phyloP scores from a whole-genome alignment of 179 eudicot genomes.

The Amaranthus tricolor region DNA sequence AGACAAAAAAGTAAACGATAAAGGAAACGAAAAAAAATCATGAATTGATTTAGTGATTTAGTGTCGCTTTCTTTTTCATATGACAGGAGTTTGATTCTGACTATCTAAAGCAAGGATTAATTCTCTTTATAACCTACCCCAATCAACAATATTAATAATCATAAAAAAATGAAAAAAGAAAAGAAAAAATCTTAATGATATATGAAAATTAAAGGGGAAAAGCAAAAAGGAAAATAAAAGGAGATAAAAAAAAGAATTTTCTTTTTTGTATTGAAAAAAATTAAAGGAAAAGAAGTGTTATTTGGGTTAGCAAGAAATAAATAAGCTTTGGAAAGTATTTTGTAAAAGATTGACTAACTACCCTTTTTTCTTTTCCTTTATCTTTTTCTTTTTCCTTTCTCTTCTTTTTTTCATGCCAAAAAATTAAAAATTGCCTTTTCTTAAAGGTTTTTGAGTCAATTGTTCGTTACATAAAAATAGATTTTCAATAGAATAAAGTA shows the following conservation, averaged over 20 bases:
- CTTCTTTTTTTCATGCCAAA: slow-evolving; percentile 19
- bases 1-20: too few species aligned
- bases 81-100: too few species aligned
- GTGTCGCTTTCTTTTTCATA: too few species aligned
- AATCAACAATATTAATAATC: too few species aligned
- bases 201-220: neutral
- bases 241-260: neutral
- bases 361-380: slow-evolving; percentile 4
- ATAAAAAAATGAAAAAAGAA: neutral
- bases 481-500: too few species aligned
- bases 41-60: too few species aligned
- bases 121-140: too few species aligned
- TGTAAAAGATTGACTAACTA: slow-evolving; percentile 22
- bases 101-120: too few species aligned
- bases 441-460: neutral
- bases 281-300: neutral
- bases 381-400: slow-evolving; percentile 3
- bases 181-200: neutral
- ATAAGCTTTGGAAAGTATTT: slow-evolving; percentile 16
- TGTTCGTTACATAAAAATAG: too few species aligned
- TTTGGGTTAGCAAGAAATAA: neutral
- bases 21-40: too few species aligned
- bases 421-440: slow-evolving; percentile 3
- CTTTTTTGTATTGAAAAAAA: neutral
- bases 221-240: neutral